Conservation (phyloP, 225 moss, liverwort and hornwort genomes). For the Sphagnum tenellum region DNA sequence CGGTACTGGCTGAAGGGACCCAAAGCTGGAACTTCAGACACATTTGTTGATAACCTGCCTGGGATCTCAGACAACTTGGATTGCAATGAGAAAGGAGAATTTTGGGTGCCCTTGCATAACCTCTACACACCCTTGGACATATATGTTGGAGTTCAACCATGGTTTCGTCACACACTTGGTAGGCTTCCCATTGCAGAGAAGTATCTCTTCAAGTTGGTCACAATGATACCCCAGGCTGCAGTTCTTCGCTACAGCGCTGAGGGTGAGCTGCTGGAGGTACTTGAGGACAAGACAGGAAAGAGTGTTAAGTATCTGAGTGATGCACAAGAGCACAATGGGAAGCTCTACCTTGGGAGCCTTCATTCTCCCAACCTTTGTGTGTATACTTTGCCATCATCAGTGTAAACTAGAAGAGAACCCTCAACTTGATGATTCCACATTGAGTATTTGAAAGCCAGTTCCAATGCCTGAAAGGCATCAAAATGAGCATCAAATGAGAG, state of each 20-base stretch:
- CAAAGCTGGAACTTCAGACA: constrained; percentile 62
- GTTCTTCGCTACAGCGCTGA: constrained; percentile 19
- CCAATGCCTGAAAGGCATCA: too few relatives aligned
- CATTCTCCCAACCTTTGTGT: too few relatives aligned
- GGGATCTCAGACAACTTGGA: constrained; percentile 78
- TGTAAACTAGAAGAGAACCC: too few relatives aligned
- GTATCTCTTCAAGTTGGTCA: constrained; percentile 28
- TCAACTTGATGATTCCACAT: too few relatives aligned
- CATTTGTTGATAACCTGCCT: constrained; percentile 48
- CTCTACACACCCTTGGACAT: constrained; percentile 29
- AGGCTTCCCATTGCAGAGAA: constrained; percentile 44
- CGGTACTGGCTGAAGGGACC: constrained; percentile 84
- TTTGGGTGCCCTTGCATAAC: constrained; percentile 73
- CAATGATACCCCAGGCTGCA: constrained; percentile 45
- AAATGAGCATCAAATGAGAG: too few relatives aligned
- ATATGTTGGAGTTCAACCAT: constrained; percentile 43
- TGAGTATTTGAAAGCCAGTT: too few relatives aligned
- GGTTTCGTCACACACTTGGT: constrained; percentile 35
- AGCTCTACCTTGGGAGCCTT: too few relatives aligned
- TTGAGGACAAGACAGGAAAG: too few relatives aligned
- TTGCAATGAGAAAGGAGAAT: constrained; percentile 69
- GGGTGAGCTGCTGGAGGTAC: constrained; percentile 5
- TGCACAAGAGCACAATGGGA: too few relatives aligned
- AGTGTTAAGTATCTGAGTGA: too few relatives aligned
- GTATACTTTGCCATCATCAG: too few relatives aligned